Evolutionary conservation across 371 early-diverging fungal species (phyloP).

Genomic region (Amoeboaphelidium occidentale): DNA sequence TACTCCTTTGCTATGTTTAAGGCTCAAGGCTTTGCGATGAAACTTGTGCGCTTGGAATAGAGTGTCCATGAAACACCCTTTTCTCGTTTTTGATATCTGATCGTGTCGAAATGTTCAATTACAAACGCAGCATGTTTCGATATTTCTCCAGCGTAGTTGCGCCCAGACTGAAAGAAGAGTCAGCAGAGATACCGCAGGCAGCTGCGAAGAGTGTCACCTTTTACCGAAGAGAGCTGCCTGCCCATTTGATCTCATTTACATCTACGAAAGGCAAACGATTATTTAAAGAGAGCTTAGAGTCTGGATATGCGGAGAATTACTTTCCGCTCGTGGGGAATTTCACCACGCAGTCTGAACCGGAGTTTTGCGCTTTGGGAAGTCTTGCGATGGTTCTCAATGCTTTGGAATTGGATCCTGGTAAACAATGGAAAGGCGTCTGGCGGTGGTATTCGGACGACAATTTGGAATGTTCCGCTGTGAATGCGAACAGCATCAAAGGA

Average conservation of each 20-base stretch:
- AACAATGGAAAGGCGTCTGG: constrained; percentile 79
- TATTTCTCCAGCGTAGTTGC: too few relatives aligned
- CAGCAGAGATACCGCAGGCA: too few relatives aligned
- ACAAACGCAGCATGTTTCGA: too few relatives aligned
- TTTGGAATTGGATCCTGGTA: constrained; percentile 61
- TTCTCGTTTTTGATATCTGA: too few relatives aligned
- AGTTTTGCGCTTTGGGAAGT: constrained; percentile 37
- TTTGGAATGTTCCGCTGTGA: constrained; percentile 48
- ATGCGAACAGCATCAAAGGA: constrained; percentile 25
- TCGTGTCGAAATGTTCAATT: too few relatives aligned
- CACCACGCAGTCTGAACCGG: constrained; percentile 70
- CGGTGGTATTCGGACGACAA: constrained; percentile 69
- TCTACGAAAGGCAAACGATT: constrained; percentile 44
- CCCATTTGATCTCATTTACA: constrained; percentile 43
- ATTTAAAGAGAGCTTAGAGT: constrained; percentile 45
- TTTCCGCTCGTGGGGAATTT: constrained; percentile 65
- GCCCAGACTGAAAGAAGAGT: too few relatives aligned
- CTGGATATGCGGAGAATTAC: constrained; percentile 57
- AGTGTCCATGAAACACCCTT: too few relatives aligned
- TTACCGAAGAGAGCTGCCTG: constrained; percentile 47
- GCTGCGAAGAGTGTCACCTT: constrained; percentile 17
- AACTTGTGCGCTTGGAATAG: too few relatives aligned
- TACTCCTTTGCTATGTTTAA: too few relatives aligned
- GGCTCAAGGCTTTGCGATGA: too few relatives aligned
- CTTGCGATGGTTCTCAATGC: constrained; percentile 80